Base-by-base conservation (phyloP, 768 basidiomycete species). In the Imleria badia region DNA sequence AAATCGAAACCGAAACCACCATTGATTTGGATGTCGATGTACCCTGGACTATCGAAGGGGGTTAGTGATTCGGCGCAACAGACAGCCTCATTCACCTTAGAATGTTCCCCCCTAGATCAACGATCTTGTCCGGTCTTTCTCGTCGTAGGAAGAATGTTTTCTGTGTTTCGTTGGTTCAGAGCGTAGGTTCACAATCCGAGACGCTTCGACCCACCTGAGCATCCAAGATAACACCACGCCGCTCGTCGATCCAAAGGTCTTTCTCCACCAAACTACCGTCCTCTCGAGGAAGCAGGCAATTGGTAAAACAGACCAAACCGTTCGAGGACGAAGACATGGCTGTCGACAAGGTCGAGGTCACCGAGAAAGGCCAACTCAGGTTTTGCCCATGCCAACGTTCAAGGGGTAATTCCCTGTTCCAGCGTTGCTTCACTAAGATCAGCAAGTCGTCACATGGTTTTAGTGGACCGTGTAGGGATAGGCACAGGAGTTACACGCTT, bases 1-100 rank as follows among this genome's bases (percentile, higher is more conserved):
- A 94, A 93, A 69, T 93, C 91, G 65, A 92, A 89, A 30, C 86
- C 85, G 66, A 91, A 94, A 6, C 85, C 93, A 34, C 94, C 94
- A 59, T 96, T 95, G 57, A 96, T 86, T 64, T 96, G 94, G 17
- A 88, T 83, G 72, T 95, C 94, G 46, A 95, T 79, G 63, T 87
- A 81, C 14, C 93, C 93, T 3, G 93, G 93, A 67, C 90, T 92
- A 41, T 42, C 14, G 60, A 15, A 51, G 55, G 31, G 15, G 41
- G 38, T 63, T 10, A 66, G 61, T 42, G 13, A 54, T 33, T 48
- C 22, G 55, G 20, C 29, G 35, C 45, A 8, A 13, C 4, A 23
- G 23, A 15, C 3, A 14, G 23, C 12, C 19, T 33, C 15, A 60
- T 69, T 53, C 66, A 81, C 84, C 88, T 89, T 34, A 94, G 74